Conservation (phyloP, 2,329 filamentous ascomycete species). For the Lasiodiplodia theobromae region DNA sequence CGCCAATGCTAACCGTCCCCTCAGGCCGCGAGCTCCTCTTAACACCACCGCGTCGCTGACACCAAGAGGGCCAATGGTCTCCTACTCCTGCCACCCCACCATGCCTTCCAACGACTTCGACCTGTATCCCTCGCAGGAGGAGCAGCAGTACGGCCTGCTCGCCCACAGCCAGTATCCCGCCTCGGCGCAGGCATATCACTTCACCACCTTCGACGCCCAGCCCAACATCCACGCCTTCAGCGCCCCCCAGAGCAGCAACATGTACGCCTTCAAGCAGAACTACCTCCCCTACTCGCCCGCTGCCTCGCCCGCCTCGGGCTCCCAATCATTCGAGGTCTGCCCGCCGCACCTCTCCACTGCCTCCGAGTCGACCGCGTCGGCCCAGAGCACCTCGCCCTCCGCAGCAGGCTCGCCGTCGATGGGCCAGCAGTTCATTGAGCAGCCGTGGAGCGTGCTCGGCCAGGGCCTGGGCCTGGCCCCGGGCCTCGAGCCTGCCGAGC, state of each 20-base stretch:
- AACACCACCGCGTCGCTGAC: constrained; percentile 8
- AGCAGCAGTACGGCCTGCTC: constrained; percentile 38
- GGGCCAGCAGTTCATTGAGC: constrained; percentile 65
- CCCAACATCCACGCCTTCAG: constrained; percentile 46
- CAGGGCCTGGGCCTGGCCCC: constrained; percentile 67
- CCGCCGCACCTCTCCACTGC: constrained; percentile 56
- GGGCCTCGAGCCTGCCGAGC: constrained; percentile 66
- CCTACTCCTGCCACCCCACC: constrained; percentile 39
- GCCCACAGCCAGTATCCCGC: constrained; percentile 38
- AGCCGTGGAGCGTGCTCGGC: constrained; percentile 63
- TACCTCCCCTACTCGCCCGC: constrained; percentile 47
- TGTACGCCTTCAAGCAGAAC: constrained; percentile 40
- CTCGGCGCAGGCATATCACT: constrained; percentile 36
- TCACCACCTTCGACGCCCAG: constrained; percentile 47
- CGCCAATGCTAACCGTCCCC: constrained; percentile 26
- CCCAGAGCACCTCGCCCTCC: constrained; percentile 52
- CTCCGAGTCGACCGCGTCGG: constrained; percentile 60
- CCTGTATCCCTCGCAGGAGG: constrained; percentile 43
- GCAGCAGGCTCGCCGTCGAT: constrained; percentile 62
- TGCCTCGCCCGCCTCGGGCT: constrained; percentile 53
- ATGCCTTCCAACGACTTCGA: constrained; percentile 48
- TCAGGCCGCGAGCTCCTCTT: constrained; percentile 18
- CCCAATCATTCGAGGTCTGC: constrained; percentile 56
- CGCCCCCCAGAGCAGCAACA: constrained; percentile 39
- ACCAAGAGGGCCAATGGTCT: constrained; percentile 40